Evolutionary conservation across 805 yeast species (phyloP).

Genomic region (Zygosaccharomyces siamensis): DNA sequence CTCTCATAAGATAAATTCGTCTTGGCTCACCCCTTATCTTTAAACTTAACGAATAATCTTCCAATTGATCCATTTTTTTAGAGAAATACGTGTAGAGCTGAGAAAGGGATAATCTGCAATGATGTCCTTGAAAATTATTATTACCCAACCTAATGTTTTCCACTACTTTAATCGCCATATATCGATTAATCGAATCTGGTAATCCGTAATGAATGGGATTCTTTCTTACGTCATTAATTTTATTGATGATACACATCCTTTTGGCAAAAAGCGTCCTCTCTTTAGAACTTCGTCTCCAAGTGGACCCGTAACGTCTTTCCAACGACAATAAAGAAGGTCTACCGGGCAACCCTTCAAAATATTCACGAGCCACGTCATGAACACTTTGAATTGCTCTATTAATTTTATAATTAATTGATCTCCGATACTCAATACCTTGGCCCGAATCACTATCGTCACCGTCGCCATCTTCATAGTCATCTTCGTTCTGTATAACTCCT

Average conservation of each 20-base stretch:
- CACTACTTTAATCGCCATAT: conserved; percentile 24
- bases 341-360: conserved; percentile 29
- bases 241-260: conserved; percentile 27
- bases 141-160: conserved; percentile 32
- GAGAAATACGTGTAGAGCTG: conserved; percentile 29
- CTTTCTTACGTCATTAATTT: conserved; percentile 21
- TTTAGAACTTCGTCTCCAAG: conserved; percentile 28
- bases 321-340: conserved; percentile 27
- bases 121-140: conserved; percentile 21
- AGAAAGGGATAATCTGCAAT: conserved; percentile 21
- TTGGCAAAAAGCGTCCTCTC: conserved; percentile 30
- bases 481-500: not conserved
- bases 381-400: conserved; percentile 28
- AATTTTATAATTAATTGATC: conserved; percentile 17
- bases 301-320: conserved; percentile 29
- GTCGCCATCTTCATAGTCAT: conserved; percentile 4
- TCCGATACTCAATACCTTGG: not conserved
- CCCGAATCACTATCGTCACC: not conserved
- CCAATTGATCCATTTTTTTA: conserved; percentile 21
- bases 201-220: conserved; percentile 22
- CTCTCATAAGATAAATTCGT: conserved; percentile 13
- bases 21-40: conserved; percentile 19
- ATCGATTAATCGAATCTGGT: conserved; percentile 16
- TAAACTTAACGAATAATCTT: conserved; percentile 24
- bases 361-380: conserved; percentile 28